Conservation (phyloP, 2,329 filamentous ascomycete species). For the Plenodomus biglobosus region DNA sequence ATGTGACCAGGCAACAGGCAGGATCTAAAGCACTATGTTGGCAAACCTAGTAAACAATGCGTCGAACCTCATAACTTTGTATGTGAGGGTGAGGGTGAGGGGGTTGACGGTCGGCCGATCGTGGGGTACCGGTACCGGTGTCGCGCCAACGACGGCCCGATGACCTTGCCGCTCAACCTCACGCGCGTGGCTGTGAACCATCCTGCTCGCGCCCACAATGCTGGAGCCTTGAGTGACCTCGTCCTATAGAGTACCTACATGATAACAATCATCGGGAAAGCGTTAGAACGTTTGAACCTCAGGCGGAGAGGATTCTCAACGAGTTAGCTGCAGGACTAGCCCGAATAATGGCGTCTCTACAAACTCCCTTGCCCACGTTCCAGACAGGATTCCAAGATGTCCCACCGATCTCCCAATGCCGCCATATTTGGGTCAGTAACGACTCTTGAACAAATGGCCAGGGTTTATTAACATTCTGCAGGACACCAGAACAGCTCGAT, state of each 20-base stretch:
- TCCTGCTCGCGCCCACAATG: conserved; percentile 9
- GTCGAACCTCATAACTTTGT: background rate
- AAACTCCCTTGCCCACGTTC: conserved; percentile 22
- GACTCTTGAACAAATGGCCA: background rate
- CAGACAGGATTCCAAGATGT: conserved; percentile 8
- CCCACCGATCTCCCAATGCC: conserved; percentile 28
- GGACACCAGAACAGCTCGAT: conserved; percentile 43
- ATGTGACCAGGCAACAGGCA: no score
- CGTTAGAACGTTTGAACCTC: conserved; percentile 18
- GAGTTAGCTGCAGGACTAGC: conserved; percentile 11
- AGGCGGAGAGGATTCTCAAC: conserved; percentile 24
- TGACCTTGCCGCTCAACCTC: background rate
- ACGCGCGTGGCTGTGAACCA: background rate
- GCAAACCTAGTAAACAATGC: no score
- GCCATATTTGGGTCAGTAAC: conserved; percentile 29
- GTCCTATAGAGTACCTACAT: conserved; percentile 12
- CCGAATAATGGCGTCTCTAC: conserved; percentile 28
- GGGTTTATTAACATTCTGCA: conserved; percentile 8
- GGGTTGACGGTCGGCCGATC: background rate
- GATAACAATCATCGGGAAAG: conserved; percentile 10
- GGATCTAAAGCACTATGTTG: no score
- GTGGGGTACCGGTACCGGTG: no score
- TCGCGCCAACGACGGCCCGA: background rate
- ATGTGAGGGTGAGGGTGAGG: background rate
- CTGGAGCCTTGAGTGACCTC: background rate